Evolutionary conservation across 2,329 filamentous ascomycete species (phyloP).

Genomic region (Plectosphaerella cucumerina): DNA sequence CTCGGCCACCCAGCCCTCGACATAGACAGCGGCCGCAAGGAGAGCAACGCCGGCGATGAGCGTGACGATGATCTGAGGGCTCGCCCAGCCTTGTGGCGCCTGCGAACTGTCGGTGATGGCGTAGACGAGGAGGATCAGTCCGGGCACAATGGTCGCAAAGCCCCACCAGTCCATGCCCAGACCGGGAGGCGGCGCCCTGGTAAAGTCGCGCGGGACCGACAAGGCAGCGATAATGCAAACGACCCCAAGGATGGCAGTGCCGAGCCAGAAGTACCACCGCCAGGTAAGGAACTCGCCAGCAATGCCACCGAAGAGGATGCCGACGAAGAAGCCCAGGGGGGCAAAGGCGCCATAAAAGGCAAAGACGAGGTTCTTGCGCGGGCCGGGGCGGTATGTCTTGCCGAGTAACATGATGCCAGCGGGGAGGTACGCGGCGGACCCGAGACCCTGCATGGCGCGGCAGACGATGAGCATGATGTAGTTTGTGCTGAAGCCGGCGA

Average conservation of each 20-base stretch:
- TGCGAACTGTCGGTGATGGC: slow-evolving; percentile 64
- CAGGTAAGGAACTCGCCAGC: slow-evolving; percentile 56
- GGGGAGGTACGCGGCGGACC: slow-evolving; percentile 68
- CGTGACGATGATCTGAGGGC: slow-evolving; percentile 60
- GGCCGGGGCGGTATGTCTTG: slow-evolving; percentile 64
- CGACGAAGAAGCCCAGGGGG: slow-evolving; percentile 55
- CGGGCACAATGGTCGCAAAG: slow-evolving; percentile 46
- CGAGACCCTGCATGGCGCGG: slow-evolving; percentile 70
- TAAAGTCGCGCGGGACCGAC: slow-evolving; percentile 31
- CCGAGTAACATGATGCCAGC: slow-evolving; percentile 67
- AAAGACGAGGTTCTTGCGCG: slow-evolving; percentile 66
- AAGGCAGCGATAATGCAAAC: slow-evolving; percentile 39
- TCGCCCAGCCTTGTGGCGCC: slow-evolving; percentile 57
- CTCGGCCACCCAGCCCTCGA: slow-evolving; percentile 58
- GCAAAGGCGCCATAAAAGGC: slow-evolving; percentile 55
- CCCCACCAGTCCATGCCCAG: slow-evolving; percentile 59
- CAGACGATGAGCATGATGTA: slow-evolving; percentile 69
- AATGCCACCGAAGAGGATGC: slow-evolving; percentile 64
- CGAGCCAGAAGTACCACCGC: slow-evolving; percentile 70
- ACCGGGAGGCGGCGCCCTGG: slow-evolving; percentile 12
- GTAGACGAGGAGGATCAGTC: slow-evolving; percentile 61
- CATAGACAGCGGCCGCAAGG: slow-evolving; percentile 50
- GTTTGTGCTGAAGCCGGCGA: slow-evolving; percentile 65
- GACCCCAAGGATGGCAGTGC: slow-evolving; percentile 37
- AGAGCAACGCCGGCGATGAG: slow-evolving; percentile 53